Base-by-base conservation (phyloP, 1,139 yeast genomes). In the Saccharomyces hybrid region DNA sequence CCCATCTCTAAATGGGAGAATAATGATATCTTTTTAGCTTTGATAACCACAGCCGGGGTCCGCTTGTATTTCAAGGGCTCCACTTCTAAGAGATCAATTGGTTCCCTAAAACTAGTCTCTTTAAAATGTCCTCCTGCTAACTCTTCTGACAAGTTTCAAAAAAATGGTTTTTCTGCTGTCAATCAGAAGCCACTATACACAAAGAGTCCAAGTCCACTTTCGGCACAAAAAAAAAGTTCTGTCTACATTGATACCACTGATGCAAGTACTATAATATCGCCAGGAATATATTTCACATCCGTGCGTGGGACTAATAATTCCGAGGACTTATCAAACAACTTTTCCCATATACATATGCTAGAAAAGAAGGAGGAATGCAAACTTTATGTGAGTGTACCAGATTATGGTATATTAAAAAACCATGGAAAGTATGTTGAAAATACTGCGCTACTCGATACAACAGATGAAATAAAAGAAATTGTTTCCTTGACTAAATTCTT, bases 1-100 rank as follows among this genome's bases (percentile, higher is more conserved):
- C 79, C 83, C 5, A 81, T 90, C 11, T 72, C 83, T 1, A 78
- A 78, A 47, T 70, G 70, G 41, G 96, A 90, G 67, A 86, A 91
- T 32, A 75, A 79, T 29, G 84, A 84, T 52, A 76, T 89, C 26
- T 91, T 84, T 64, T 74, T 93, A 55, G 83, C 90, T 49, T 97
- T 96, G 0, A 78, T 88, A 14, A 89, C 97, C 0, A 78, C 83
- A 52, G 84, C 84, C 56, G 99, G 99, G 16, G 86, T 87, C 60
- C 81, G 99, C 61, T 75, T 93, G 38, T 84, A 83, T 59, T 75
- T 86, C 58, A 85, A 84, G 56, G 83, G 83, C 47, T 72, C 74
- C 5, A 59, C 69, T 5, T 64, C 69, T 25, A 67, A 74, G 31
- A 68, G 74, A 3, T 61, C 69, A 16, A 69, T 75, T 3, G 70